Conservation (phyloP, 768 basidiomycete genomes). For the Hypholoma sublateritium region DNA sequence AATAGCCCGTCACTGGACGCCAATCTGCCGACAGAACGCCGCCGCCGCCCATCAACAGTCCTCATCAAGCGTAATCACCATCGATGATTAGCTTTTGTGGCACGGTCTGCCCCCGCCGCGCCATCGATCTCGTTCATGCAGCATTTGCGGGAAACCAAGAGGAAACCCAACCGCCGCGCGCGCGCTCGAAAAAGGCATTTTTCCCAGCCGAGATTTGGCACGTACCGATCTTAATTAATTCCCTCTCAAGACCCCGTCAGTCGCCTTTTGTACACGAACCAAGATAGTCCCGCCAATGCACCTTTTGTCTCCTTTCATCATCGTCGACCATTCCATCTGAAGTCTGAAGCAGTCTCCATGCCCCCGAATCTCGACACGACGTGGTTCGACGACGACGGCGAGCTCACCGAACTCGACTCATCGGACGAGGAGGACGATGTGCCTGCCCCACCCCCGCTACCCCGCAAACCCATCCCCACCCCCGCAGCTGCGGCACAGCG, state of each 20-base stretch:
- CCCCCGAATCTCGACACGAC: not conserved
- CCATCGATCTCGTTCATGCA: no score
- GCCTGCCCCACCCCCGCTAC: not conserved
- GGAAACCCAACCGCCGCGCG: not conserved
- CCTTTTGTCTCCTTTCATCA: not conserved
- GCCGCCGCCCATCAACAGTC: no score
- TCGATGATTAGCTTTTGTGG: no score
- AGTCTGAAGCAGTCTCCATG: not conserved
- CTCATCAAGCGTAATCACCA: no score
- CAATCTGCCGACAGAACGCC: no score
- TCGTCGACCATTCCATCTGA: not conserved
- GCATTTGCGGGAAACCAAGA: not conserved
- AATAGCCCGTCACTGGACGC: no score
- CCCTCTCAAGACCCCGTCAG: not conserved
- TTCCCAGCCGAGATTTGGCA: not conserved
- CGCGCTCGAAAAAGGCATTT: not conserved
- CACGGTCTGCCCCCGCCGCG: no score
- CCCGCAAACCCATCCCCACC: not conserved
- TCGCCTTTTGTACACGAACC: not conserved
- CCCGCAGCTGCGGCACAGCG: not conserved
- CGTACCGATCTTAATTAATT: not conserved
- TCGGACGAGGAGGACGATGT: slow-evolving; percentile 10
- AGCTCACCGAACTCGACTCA: slow-evolving; percentile 10
- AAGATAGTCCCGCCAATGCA: not conserved
- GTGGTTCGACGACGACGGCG: slow-evolving; percentile 13